Evolutionary conservation across 345 rosid genomes (phyloP), one percentile per base, ranked within the genome.

Genomic region (Ceriops zippeliana): DNA sequence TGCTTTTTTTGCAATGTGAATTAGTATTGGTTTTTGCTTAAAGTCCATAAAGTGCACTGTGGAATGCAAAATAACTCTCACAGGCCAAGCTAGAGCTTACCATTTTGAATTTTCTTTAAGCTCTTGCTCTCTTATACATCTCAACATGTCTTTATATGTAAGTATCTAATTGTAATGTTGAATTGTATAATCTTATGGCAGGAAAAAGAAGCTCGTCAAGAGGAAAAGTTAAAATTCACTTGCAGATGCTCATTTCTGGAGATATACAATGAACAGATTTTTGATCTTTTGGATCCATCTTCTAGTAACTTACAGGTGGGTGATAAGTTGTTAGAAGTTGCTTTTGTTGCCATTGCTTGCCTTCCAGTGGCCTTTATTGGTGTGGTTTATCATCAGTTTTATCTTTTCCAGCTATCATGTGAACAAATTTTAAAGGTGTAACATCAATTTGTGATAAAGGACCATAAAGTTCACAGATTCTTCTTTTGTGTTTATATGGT

Each of bases 201-300:
- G 99, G 99, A 92, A 75, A 90, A 86, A 81, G 95, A 86, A 64
- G 81, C 74, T 46, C 95, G 98, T 10, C 85, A 83, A 75, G 99
- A 90, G 20, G 98, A 89, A 63, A 92, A 90, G 70, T 58, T 96
- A 59, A 87, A 84, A 35, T 92, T 84, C 76, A 81, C 84, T 28
- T 92, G 99, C 70, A 89, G 80, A 79, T 96, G 99, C 87, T 96
- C 99, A 3, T 96, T 96, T 83, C 67, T 92, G 83, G 99, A 96
- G 79, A 96, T 96, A 61, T 96, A 96, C 80, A 96, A 96, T 35
- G 99, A 96, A 73, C 99, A 92, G 70, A 96, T 96, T 75, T 88
- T 92, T 77, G 98, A 96, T 79, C 96, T 96, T 66, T 75, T 96
- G 85, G 98, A 96, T 63, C 92, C 99, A 30, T 86, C 98, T 62